phyloP scores from a whole-genome alignment of 73 alveolate species.

The Diophrys sp. region DNA sequence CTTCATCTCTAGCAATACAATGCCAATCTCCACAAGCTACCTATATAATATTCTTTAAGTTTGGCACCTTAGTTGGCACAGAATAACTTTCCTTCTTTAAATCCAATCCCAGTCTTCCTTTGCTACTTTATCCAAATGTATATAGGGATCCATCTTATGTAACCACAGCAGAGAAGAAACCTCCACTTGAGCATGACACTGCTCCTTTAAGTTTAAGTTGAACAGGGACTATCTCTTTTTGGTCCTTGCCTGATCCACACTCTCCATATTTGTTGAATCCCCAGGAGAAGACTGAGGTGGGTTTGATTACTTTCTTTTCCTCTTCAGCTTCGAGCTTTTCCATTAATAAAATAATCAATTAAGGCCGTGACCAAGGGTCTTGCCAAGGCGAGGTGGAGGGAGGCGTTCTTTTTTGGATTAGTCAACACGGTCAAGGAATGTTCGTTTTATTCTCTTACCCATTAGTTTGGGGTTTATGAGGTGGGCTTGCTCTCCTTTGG shows the following conservation, averaged over 20 bases:
- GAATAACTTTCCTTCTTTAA: not conserved
- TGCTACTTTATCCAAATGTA: conserved; percentile 40
- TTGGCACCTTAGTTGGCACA: conserved; percentile 20
- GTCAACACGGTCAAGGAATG: not conserved
- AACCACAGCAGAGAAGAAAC: conserved; percentile 32
- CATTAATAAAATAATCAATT: too few species aligned
- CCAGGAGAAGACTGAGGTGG: conserved; percentile 21
- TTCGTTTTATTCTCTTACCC: not conserved
- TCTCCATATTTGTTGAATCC: conserved; percentile 39
- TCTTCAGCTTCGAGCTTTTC: conserved; percentile 2
- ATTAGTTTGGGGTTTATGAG: not conserved
- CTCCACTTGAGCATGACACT: conserved; percentile 22
- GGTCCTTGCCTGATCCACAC: conserved; percentile 26
- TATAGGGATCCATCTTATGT: conserved; percentile 18
- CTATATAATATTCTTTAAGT: conserved; percentile 7
- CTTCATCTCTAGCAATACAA: conserved; percentile 6
- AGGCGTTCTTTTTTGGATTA: not conserved
- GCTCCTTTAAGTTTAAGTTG: conserved; percentile 8
- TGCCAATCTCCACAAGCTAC: conserved; percentile 57
- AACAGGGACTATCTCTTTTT: conserved; percentile 9
- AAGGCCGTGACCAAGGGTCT: not conserved
- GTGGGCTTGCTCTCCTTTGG: not conserved
- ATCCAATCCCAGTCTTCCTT: conserved; percentile 44
- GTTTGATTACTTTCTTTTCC: not conserved
- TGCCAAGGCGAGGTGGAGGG: not conserved